Evolutionary conservation across 331 rosid genomes (phyloP).

Genomic region (Pyracantha coccinea): DNA sequence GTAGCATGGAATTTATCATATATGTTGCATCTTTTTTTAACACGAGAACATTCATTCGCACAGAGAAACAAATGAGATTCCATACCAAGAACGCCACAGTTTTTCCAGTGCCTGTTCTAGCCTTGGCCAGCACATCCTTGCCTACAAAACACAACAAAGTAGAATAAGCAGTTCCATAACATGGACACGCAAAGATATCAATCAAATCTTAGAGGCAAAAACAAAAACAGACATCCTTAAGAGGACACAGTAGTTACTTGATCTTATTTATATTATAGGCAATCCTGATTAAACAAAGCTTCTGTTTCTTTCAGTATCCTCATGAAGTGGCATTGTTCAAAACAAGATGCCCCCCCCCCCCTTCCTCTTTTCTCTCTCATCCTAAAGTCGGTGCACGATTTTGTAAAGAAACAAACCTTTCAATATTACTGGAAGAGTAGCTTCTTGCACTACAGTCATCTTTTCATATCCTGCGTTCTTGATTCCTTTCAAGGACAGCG

Average conservation of each 20-base stretch:
- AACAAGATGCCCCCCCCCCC: not conserved
- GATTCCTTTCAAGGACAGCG: constrained; percentile 71
- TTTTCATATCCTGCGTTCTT: constrained; percentile 92
- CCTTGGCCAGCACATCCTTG: constrained; percentile 97
- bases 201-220: not conserved
- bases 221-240: not conserved
- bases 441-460: constrained; percentile 96
- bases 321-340: not conserved
- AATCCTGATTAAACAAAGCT: not conserved
- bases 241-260: not conserved
- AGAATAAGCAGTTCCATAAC: constrained; percentile 11
- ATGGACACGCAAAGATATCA: not conserved
- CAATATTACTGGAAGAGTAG: constrained; percentile 84
- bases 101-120: constrained; percentile 97
- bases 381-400: not conserved
- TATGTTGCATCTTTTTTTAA: not conserved
- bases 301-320: not conserved
- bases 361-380: too few species aligned
- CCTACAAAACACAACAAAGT: constrained; percentile 38
- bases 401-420: constrained; percentile 45
- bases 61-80: constrained; percentile 8
- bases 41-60: not conserved
- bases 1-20: not conserved
- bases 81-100: constrained; percentile 97
- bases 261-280: not conserved